Percentiles rank a stretch among this genome's conserved stretches.
Conservation (phyloP, 495 filamentous ascomycete genomes). For the Penicillium desertorum region DNA sequence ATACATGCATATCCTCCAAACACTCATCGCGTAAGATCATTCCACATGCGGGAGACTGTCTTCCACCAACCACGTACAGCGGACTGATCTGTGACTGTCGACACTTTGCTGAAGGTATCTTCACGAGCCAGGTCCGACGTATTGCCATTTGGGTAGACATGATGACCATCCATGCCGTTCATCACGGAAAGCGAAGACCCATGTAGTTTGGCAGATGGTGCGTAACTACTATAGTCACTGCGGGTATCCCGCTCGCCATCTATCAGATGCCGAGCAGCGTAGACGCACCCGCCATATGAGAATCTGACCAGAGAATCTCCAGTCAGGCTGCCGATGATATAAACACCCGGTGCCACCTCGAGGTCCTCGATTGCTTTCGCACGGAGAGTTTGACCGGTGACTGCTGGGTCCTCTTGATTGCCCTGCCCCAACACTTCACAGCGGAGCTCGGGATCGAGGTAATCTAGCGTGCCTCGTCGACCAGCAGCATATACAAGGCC, state of each 20-base stretch:
- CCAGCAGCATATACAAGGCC: slow-evolving; percentile 62
- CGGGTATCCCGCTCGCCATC: slow-evolving; percentile 15
- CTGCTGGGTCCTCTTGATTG: slow-evolving; percentile 28
- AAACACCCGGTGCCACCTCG: slow-evolving; percentile 56
- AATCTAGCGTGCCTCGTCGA: slow-evolving; percentile 57
- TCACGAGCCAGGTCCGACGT: slow-evolving; percentile 18
- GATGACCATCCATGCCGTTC: slow-evolving; percentile 46
- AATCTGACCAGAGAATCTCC: slow-evolving; percentile 66
- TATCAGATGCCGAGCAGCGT: slow-evolving; percentile 57
- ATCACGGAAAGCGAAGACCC: slow-evolving; percentile 35
- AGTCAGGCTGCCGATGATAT: slow-evolving; percentile 62
- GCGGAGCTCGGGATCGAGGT: slow-evolving; percentile 51
- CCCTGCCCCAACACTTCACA: slow-evolving; percentile 47
- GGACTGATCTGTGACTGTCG: slow-evolving; percentile 14
- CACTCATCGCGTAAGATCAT: slow-evolving; percentile 18
- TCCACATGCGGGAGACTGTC: slow-evolving; percentile 25
- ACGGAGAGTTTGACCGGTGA: slow-evolving; percentile 60
- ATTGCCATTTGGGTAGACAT: slow-evolving; percentile 26
- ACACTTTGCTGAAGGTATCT: slow-evolving; percentile 28
- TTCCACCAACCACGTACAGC: slow-evolving; percentile 28
- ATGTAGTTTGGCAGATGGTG: slow-evolving; percentile 20
- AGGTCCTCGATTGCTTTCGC: slow-evolving; percentile 52
- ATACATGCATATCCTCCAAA: background rate
- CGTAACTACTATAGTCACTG: slow-evolving; percentile 21
- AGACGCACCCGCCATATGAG: slow-evolving; percentile 61